Evolutionary conservation across 2,329 filamentous ascomycete genomes (phyloP).

Genomic region (Neocucurbitaria cava): DNA sequence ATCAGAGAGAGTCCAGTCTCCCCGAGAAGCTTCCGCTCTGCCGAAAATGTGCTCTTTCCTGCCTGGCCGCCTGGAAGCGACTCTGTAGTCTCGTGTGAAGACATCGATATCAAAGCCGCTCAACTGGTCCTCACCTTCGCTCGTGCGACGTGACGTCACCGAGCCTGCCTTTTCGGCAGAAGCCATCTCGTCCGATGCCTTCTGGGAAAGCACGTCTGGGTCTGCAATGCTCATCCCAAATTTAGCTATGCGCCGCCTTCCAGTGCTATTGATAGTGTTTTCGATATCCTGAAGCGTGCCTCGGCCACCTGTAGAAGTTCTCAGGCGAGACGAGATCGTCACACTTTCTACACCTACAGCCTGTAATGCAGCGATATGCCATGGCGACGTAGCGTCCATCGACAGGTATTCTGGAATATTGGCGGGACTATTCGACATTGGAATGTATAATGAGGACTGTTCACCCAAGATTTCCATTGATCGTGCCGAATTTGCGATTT

Average conservation of each 20-base stretch:
- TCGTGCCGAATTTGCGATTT: conserved; percentile 76
- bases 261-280: conserved; percentile 73
- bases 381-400: conserved; percentile 70
- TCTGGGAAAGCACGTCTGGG: conserved; percentile 40
- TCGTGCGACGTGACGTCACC: conserved; percentile 27
- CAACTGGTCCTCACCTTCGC: conserved; percentile 25
- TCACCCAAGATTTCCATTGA: conserved; percentile 72
- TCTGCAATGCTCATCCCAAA: conserved; percentile 70
- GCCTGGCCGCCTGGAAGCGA: conserved; percentile 9
- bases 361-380: conserved; percentile 82
- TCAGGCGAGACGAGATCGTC: conserved; percentile 76
- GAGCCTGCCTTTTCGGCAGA: conserved; percentile 37
- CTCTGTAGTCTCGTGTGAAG: conserved; percentile 42
- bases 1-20: conserved; percentile 45
- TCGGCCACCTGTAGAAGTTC: conserved; percentile 50
- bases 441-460: conserved; percentile 79
- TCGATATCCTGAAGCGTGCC: conserved; percentile 68
- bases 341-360: conserved; percentile 79
- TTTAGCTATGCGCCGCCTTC: conserved; percentile 80
- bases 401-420: conserved; percentile 64
- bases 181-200: conserved; percentile 23
- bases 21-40: conserved; percentile 48
- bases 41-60: conserved; percentile 52
- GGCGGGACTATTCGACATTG: conserved; percentile 67
- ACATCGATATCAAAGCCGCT: conserved; percentile 43